Conservation (phyloP, 768 basidiomycete species). For the Suillus lakei region DNA sequence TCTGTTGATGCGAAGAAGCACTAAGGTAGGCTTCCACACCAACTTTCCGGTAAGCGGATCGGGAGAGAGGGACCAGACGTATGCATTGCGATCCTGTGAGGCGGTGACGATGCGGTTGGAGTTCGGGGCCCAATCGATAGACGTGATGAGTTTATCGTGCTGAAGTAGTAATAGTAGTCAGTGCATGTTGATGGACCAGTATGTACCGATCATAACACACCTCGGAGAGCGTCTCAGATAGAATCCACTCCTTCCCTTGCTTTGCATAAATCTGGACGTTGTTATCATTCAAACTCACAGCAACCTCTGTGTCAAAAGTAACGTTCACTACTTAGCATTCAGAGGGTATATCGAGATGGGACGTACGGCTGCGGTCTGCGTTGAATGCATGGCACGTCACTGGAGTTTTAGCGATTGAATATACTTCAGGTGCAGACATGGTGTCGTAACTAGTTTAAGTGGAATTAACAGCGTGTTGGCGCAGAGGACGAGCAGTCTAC, state of each 20-base stretch:
- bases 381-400: constrained; percentile 93
- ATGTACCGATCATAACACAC: constrained; percentile 45
- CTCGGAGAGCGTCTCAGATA: constrained; percentile 83
- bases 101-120: constrained; percentile 98
- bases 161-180: constrained; percentile 39
- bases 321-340: background rate
- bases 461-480: background rate
- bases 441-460: constrained; percentile 6
- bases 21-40: constrained; percentile 96
- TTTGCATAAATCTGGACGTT: constrained; percentile 83
- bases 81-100: constrained; percentile 98
- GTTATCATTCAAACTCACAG: constrained; percentile 88
- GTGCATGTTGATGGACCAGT: background rate
- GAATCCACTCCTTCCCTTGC: constrained; percentile 69
- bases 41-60: constrained; percentile 73
- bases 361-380: constrained; percentile 83
- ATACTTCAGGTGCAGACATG: constrained; percentile 80
- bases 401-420: constrained; percentile 78
- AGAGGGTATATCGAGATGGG: constrained; percentile 4
- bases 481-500: constrained; percentile 89
- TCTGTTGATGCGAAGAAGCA: constrained; percentile 91
- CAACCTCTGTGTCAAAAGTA: constrained; percentile 67
- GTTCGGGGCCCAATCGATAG: constrained; percentile 97
- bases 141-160: constrained; percentile 98
- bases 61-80: constrained; percentile 90